Base-by-base conservation (phyloP, 331 rosid species). In the Spiraea crenata region DNA sequence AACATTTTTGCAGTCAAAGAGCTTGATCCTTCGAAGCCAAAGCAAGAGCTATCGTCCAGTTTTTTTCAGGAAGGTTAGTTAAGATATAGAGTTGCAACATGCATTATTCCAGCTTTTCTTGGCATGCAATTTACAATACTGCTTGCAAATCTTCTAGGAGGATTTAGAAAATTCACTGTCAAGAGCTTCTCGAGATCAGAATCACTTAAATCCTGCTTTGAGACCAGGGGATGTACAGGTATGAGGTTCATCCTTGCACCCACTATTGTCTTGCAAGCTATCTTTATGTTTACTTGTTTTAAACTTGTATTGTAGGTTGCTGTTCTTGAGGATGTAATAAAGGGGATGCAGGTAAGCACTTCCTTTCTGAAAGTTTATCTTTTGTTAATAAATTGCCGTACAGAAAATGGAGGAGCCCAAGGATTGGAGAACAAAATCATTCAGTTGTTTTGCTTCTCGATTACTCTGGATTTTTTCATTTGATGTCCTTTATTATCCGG, bases 21-120 rank as follows among this genome's bases (percentile, higher is more conserved):
- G 92, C 86, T 81, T 93, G 89, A 56, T 93, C 62, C 76, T 93
- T 72, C 83, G 83, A 81, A 88, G 86, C 83, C 81, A 89, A 79
- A 77, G 88, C 72, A 90, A 85, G 88, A 84, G 90, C 77, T 93
- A 90, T 76, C 97, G 97, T 74, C 97, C 97, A 49, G 85, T 85
- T 20, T 93, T 93, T 86, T 90, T 93, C 83, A 84, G 95, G 82
- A 90, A 90, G 98, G 98, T 90, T 57, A 48, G 71, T 72, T 52
- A 57, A 46, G 40, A 73, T 78, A 41, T 46, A 40, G 52, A 70
- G 60, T 50, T 63, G n/a, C 71, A 19, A 7, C 44, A 42, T 74
- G 65, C 38, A 55, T 61, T 69, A 35, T 63, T 61, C 69, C 65
- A 12, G 69, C 73, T 66, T 31, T 7, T 55, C 67, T 46, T 77